Conservation (phyloP, 2,329 filamentous ascomycete species). For the Dendryphion nanum region DNA sequence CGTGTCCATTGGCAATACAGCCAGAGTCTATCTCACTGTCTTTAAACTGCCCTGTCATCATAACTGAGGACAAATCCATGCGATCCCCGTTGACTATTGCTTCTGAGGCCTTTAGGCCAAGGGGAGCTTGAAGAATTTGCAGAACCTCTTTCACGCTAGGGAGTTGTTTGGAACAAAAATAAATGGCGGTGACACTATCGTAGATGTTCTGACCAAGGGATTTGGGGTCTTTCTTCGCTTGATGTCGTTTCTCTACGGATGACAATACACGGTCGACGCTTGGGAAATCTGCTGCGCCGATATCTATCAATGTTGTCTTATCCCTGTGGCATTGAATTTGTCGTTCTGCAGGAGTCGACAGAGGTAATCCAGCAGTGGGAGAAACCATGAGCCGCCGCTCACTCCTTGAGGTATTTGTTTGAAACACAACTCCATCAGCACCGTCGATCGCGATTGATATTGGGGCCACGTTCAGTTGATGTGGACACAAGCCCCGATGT, state of each 20-base stretch:
- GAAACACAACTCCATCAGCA: too few species aligned
- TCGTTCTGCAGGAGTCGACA: not conserved
- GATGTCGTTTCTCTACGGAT: slow-evolving; percentile 22
- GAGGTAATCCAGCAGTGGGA: not conserved
- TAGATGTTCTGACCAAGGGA: slow-evolving; percentile 62
- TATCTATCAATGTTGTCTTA: not conserved
- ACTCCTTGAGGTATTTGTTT: too few species aligned
- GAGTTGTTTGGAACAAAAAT: slow-evolving; percentile 32
- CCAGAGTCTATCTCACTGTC: too few species aligned
- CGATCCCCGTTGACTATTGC: too few species aligned
- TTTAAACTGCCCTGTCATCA: too few species aligned
- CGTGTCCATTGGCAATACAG: too few species aligned
- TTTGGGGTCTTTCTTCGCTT: slow-evolving; percentile 54
- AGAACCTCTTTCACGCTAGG: slow-evolving; percentile 19
- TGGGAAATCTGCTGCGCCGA: too few species aligned
- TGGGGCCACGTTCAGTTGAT: slow-evolving; percentile 38
- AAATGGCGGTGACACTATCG: slow-evolving; percentile 36
- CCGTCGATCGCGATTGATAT: slow-evolving; percentile 22
- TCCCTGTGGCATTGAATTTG: not conserved
- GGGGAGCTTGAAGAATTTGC: too few species aligned
- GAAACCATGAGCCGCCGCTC: too few species aligned
- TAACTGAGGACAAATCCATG: too few species aligned
- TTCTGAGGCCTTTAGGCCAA: too few species aligned
- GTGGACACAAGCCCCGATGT: slow-evolving; percentile 65
- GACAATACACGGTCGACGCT: slow-evolving; percentile 8